Evolutionary conservation across 2,329 filamentous ascomycete genomes (phyloP), one percentile per base, ranked within the genome.

Genomic region (Hymenoscyphus scutula): DNA sequence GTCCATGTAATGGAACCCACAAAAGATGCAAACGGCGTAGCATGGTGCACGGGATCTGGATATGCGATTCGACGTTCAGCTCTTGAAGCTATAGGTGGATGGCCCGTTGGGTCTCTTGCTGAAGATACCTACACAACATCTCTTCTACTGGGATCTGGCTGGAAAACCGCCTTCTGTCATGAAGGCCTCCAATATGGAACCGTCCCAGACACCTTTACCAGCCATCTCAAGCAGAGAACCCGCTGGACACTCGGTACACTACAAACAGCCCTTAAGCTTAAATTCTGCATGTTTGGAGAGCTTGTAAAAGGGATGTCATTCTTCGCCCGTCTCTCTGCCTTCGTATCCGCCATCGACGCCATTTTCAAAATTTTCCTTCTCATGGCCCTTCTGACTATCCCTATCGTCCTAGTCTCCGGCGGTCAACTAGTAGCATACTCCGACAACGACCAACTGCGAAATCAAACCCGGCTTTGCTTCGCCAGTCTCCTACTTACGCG

Each of bases 21-120:
- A 48, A 79, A 80, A 64, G 79, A 81, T 63, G 74, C 75, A 0
- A 71, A 77, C 30, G 76, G 76, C 74, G 82, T 84, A 4, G 84
- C 84, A n/a, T 85, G 84, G 80, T 87, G 84, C 68, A 85, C 83
- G n/a, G 85, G 86, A 4, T 87, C 85, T 5, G 86, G 86, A 6
- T 88, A 86, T 66, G 75, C 84, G 4, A 79, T 82, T 30, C 82
- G 85, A 3, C 82, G 85, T n/a, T 74, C 79, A 59, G 85, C 86
- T 5, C 76, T 89, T 3, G 81, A 85, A 19, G 78, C 82, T 23
- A 86, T 88, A 64, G 85, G 84, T 67, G 83, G 85, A 67, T 88
- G 86, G 65, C 85, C 85, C 0, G 78, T 82, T 1, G 83, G 81
- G 15, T 85, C 83, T 4, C 74, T 88, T 7, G 81, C 83, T 4